These are phyloP conservation scores for Schizosaccharomyces japonicus DNA, from an alignment of 805 yeast species.

Conservation along the genomic window DNA sequence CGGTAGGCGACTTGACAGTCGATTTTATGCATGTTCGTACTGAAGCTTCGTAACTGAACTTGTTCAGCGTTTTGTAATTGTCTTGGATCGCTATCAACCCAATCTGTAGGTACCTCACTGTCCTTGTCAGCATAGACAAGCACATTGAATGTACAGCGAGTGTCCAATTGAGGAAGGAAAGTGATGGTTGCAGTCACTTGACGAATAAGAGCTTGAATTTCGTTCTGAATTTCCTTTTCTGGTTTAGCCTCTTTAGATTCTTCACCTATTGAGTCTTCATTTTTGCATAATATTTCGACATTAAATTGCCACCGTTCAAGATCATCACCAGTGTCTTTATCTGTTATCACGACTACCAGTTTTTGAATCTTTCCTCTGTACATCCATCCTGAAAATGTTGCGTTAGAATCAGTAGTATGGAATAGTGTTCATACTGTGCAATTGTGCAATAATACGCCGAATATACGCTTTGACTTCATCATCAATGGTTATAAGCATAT, in stretches of 20 bases:
- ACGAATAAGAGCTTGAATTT: slow-evolving; percentile 65
- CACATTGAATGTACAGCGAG: slow-evolving; percentile 55
- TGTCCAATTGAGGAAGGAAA: slow-evolving; percentile 52
- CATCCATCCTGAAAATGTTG: slow-evolving; percentile 32
- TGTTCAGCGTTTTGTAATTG: slow-evolving; percentile 35
- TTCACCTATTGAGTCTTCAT: not conserved
- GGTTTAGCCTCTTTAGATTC: slow-evolving; percentile 7
- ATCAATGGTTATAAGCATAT: slow-evolving; percentile 45
- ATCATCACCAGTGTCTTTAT: slow-evolving; percentile 38
- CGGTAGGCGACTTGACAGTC: slow-evolving; percentile 16
- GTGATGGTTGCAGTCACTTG: slow-evolving; percentile 77
- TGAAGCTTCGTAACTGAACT: slow-evolving; percentile 45
- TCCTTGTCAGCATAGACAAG: slow-evolving; percentile 48
- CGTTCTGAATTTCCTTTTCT: slow-evolving; percentile 33
- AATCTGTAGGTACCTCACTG: slow-evolving; percentile 48
- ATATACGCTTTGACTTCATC: slow-evolving; percentile 55
- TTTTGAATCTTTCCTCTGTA: slow-evolving; percentile 41
- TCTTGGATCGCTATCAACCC: slow-evolving; percentile 58
- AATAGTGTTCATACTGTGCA: slow-evolving; percentile 20
- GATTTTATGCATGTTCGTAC: slow-evolving; percentile 43
- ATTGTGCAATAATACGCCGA: slow-evolving; percentile 38
- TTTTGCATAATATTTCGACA: slow-evolving; percentile 21
- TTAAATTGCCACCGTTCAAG: slow-evolving; percentile 78
- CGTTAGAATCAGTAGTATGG: not conserved
- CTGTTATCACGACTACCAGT: slow-evolving; percentile 48